Percentiles rank a stretch among this genome's conserved stretches.
These are phyloP conservation scores for Myxozyma sirexii DNA, from an alignment of 805 yeast genomes.

Conservation along the genomic window DNA sequence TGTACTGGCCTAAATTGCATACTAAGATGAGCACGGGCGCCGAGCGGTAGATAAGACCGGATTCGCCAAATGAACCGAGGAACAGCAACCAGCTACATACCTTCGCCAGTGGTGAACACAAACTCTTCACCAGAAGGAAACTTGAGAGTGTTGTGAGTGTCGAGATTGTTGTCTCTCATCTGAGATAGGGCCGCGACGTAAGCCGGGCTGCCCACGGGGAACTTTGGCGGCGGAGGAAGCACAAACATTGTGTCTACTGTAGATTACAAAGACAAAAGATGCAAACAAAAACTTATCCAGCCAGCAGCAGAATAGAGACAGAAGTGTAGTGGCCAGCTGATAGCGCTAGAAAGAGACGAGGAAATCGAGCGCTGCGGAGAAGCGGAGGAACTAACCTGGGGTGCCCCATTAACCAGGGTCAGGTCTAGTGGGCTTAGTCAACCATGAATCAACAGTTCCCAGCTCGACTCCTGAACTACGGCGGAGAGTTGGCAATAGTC, in stretches of 20 bases:
- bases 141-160: conserved; percentile 35
- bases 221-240: conserved; percentile 42
- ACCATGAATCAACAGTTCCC: no score
- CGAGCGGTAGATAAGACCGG: neutral
- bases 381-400: neutral
- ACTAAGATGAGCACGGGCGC: neutral
- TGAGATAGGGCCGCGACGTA: conserved; percentile 33
- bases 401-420: no score
- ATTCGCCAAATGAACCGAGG: neutral
- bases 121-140: conserved; percentile 34
- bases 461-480: no score
- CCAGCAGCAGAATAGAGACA: no score
- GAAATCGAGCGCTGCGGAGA: conserved; percentile 6
- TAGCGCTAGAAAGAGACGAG: neutral
- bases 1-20: conserved; percentile 29
- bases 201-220: conserved; percentile 35
- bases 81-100: conserved; percentile 25
- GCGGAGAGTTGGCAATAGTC: no score
- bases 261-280: no score
- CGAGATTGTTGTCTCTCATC: conserved; percentile 27
- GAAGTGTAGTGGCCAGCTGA: no score
- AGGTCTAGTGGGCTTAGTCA: no score
- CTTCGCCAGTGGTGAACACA: conserved; percentile 42
- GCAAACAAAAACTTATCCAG: no score
- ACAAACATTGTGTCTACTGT: conserved; percentile 37